A percentile compares a stretch with the other conserved stretches of the same genome.
Conservation (phyloP, 768 basidiomycete genomes). For the Russula olivacea region DNA sequence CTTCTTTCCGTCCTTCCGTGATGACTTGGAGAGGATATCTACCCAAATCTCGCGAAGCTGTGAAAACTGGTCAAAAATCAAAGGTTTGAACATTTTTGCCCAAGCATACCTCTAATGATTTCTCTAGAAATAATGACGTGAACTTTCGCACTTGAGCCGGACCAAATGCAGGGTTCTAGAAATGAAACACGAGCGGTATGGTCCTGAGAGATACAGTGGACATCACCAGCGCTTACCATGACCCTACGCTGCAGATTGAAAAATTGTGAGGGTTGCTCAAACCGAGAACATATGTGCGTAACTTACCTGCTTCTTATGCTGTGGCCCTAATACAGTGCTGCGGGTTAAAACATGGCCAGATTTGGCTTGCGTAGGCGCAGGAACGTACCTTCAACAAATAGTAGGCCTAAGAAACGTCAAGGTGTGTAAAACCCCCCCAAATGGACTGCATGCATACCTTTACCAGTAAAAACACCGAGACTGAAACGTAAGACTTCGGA, state of each 20-base stretch:
- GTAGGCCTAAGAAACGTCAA: constrained; percentile 1
- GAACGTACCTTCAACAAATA: constrained; percentile 21
- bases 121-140: constrained; percentile 24
- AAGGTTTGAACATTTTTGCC: not conserved
- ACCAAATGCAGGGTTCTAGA: constrained; percentile 29
- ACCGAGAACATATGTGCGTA: not conserved
- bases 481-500: constrained; percentile 24
- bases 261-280: not conserved
- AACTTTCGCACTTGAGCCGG: constrained; percentile 27
- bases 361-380: not conserved
- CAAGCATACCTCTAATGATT: constrained; percentile 25
- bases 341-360: not conserved
- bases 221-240: constrained; percentile 4
- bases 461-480: constrained; percentile 20
- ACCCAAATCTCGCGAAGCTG: constrained; percentile 32
- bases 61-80: no score
- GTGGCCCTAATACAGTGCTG: not conserved
- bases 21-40: constrained; percentile 16
- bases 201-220: not conserved
- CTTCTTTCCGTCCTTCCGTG: constrained; percentile 13
- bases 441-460: constrained; percentile 9
- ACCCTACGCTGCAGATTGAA: constrained; percentile 5
- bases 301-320: constrained; percentile 16
- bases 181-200: not conserved
- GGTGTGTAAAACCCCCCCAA: not conserved